These are phyloP conservation scores for Coemansia sp. DNA, from an alignment of 192 early-diverging fungal species.

Conservation along the genomic window DNA sequence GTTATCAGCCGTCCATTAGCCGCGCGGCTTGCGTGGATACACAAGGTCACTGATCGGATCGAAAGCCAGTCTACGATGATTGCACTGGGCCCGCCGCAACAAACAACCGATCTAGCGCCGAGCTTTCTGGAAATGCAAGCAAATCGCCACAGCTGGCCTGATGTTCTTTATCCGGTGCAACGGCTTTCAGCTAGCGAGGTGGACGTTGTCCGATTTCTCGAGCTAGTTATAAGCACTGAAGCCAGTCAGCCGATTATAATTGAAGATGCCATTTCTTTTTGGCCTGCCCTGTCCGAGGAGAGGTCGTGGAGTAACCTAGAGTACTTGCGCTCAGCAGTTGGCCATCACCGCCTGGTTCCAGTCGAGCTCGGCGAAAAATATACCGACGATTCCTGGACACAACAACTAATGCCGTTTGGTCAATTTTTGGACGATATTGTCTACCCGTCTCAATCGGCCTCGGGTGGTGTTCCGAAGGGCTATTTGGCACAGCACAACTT, in stretches of 20 bases:
- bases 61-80: background rate
- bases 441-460: conserved; percentile 7
- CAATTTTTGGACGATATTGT: conserved; percentile 61
- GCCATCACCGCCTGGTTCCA: conserved; percentile 68
- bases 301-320: conserved; percentile 62
- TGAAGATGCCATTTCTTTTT: conserved; percentile 17
- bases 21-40: conserved; percentile 16
- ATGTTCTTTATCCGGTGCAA: background rate
- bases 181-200: background rate
- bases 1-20: conserved; percentile 5
- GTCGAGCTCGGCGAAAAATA: conserved; percentile 79
- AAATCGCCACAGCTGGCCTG: too few relatives aligned
- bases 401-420: conserved; percentile 63
- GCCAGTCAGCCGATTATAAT: conserved; percentile 22
- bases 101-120: too few relatives aligned
- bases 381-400: conserved; percentile 72
- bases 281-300: conserved; percentile 34
- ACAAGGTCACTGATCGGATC: conserved; percentile 2
- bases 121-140: too few relatives aligned
- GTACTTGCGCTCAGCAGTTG: conserved; percentile 57
- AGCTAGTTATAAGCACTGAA: conserved; percentile 1
- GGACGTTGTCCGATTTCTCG: conserved; percentile 11
- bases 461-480: conserved; percentile 8
- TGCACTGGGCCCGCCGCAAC: too few relatives aligned
- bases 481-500: conserved; percentile 89